Percentiles rank a stretch among this genome's conserved stretches.
These are phyloP conservation scores for Cercospora nicotianae DNA, from an alignment of 2,329 filamentous ascomycete species.

Conservation along the genomic window DNA sequence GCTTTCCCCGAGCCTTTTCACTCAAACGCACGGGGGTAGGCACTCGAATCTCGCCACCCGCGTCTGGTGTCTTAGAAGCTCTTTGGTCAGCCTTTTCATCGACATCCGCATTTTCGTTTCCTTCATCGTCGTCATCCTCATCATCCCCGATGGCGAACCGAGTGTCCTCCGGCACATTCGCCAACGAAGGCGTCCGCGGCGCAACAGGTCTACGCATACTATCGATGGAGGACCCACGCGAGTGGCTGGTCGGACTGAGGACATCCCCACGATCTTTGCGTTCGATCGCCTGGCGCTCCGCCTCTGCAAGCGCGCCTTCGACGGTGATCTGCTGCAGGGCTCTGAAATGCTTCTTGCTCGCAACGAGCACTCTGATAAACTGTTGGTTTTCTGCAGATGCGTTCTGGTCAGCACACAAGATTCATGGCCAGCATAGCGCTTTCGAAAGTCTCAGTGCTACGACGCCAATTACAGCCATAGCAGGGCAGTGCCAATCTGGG, in stretches of 20 bases:
- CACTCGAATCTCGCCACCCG: neutral
- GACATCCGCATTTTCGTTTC: constrained; percentile 12
- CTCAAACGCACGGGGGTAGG: constrained; percentile 65
- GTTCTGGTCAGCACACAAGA: constrained; percentile 6
- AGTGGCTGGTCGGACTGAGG: constrained; percentile 37
- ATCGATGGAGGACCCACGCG: constrained; percentile 63
- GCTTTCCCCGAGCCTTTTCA: constrained; percentile 93
- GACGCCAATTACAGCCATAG: neutral
- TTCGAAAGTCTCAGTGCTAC: neutral
- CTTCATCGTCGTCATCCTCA: constrained; percentile 60
- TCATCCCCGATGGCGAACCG: constrained; percentile 85
- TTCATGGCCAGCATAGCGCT: neutral
- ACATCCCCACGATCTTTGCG: constrained; percentile 54
- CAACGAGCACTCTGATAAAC: constrained; percentile 75
- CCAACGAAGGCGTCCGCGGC: constrained; percentile 58
- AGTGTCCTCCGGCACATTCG: constrained; percentile 63
- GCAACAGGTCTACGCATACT: constrained; percentile 64
- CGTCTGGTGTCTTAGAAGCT: neutral
- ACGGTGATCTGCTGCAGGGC: constrained; percentile 83
- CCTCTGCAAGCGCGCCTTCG: constrained; percentile 87
- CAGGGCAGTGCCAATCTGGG: neutral
- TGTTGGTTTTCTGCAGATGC: constrained; percentile 67
- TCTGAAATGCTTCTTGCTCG: constrained; percentile 79
- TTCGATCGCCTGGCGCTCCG: constrained; percentile 73
- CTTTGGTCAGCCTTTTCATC: neutral